Conservation (phyloP, 306 rosid genomes). For the cucumber (Cucumis sativus) region Cucumber_9930_V3 NC_026658.2:20896001-20896500, state of each 20-base stretch:
- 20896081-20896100: slow-evolving; percentile 18
- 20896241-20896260: slow-evolving; percentile 41
- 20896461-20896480: slow-evolving; percentile 50
- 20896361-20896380: slow-evolving; percentile 67
- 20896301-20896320: slow-evolving; percentile 53
- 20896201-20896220: slow-evolving; percentile 40
- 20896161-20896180: slow-evolving; percentile 6
- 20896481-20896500: slow-evolving; percentile 51
- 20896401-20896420: slow-evolving; percentile 74
- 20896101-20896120: slow-evolving; percentile 1
- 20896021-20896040: slow-evolving; percentile 6
- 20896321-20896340: slow-evolving; percentile 59
- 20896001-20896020: slow-evolving; percentile 13
- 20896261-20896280: slow-evolving; percentile 54
- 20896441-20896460: slow-evolving; percentile 44
- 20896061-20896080: slow-evolving; percentile 16
- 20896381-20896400: slow-evolving; percentile 45
- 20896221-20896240: slow-evolving; percentile 50
- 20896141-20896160: neutral
- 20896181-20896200: slow-evolving; percentile 54
- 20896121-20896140: neutral
- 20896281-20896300: slow-evolving; percentile 37
- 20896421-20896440: slow-evolving; percentile 49
- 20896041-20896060: slow-evolving; percentile 12
- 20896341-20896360: slow-evolving; percentile 50